Conservation (phyloP, 176 grass and related monocot species). For the Tillandsia fasciculata region DNA sequence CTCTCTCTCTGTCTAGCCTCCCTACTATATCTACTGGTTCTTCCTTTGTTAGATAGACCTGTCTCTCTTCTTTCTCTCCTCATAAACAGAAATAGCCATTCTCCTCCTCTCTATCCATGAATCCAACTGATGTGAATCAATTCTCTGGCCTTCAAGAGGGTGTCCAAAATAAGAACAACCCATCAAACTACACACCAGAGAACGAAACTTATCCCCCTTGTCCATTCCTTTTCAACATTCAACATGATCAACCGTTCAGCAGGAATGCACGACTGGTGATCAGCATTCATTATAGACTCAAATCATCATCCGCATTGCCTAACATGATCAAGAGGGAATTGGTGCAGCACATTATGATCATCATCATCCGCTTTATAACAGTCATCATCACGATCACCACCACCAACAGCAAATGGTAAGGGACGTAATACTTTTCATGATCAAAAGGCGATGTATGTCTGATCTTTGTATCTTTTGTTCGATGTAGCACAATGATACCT, state of each 20-base stretch:
- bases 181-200: not conserved
- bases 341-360: not conserved
- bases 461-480: not conserved
- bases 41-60: not conserved
- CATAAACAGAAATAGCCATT: not conserved
- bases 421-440: not conserved
- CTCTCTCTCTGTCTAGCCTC: not conserved
- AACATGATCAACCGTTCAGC: not conserved
- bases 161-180: not conserved
- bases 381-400: not conserved
- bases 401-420: not conserved
- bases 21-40: not conserved
- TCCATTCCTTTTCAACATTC: not conserved
- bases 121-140: not conserved
- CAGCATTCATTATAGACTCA: too few relatives aligned
- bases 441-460: not conserved
- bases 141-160: not conserved
- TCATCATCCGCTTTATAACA: not conserved
- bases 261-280: too few relatives aligned
- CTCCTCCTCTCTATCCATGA: not conserved
- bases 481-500: not conserved
- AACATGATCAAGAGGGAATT: not conserved
- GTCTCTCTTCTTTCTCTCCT: conserved; percentile 1
- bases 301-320: too few relatives aligned
- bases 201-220: not conserved